Evolutionary conservation across 805 yeast genomes (phyloP).

Genomic region (Millerago galiae): DNA sequence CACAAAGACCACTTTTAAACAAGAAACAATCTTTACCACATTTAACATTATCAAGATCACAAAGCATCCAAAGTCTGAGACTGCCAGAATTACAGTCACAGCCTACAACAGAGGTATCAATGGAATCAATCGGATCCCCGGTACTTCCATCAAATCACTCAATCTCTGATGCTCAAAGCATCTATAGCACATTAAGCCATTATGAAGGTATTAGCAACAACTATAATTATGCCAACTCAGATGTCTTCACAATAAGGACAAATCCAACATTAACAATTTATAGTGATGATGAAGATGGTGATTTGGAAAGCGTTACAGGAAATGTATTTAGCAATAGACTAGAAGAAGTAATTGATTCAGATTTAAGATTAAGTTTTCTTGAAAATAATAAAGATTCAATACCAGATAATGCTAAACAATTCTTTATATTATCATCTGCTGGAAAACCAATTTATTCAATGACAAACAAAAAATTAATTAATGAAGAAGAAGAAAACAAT

Average conservation of each 20-base stretch:
- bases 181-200: constrained; percentile 2
- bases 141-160: background rate
- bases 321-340: constrained; percentile 12
- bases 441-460: constrained; percentile 85
- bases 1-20: constrained; percentile 12
- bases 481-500: constrained; percentile 37
- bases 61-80: constrained; percentile 10
- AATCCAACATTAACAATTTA: constrained; percentile 26
- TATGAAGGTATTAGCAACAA: constrained; percentile 1
- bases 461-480: constrained; percentile 10
- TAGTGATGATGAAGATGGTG: constrained; percentile 19
- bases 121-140: constrained; percentile 10
- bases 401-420: constrained; percentile 43
- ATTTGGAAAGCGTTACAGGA: constrained; percentile 3
- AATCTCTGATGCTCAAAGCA: constrained; percentile 1
- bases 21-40: constrained; percentile 19
- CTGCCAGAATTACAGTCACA: constrained; percentile 23
- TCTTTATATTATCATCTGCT: constrained; percentile 72
- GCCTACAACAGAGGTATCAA: constrained; percentile 29
- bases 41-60: constrained; percentile 13
- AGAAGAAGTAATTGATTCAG: constrained; percentile 21
- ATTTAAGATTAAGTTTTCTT: constrained; percentile 8
- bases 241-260: constrained; percentile 18
- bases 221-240: constrained; percentile 11
- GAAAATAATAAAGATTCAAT: constrained; percentile 12